These are phyloP conservation scores for Gastrodia elata DNA, from an alignment of 106 monocot species.

Conservation along the genomic window DNA sequence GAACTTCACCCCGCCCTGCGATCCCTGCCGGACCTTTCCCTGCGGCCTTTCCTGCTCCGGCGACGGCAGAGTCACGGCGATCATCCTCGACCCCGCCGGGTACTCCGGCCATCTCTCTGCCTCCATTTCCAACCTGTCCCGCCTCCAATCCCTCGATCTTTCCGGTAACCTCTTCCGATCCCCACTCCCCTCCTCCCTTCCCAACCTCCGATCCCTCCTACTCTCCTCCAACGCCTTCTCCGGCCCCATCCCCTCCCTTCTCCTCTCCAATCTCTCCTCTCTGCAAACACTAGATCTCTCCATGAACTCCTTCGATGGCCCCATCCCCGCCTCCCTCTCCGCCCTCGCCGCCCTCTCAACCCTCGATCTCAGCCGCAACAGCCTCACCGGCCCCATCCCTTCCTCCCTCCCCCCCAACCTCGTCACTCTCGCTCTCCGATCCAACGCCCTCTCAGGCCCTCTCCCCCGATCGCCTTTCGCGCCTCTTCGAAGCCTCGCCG, in stretches of 20 bases:
- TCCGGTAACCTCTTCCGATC: neutral
- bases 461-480: slow-evolving; percentile 21
- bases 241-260: slow-evolving; percentile 17
- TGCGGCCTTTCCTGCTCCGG: slow-evolving; percentile 50
- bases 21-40: slow-evolving; percentile 29
- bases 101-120: slow-evolving; percentile 33
- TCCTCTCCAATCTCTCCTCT: slow-evolving; percentile 17
- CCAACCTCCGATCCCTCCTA: slow-evolving; percentile 24
- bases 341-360: slow-evolving; percentile 10
- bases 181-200: slow-evolving; percentile 1
- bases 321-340: slow-evolving; percentile 16
- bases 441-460: slow-evolving; percentile 29
- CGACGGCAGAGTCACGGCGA: slow-evolving; percentile 18
- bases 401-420: slow-evolving; percentile 32
- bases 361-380: slow-evolving; percentile 47
- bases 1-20: slow-evolving; percentile 40
- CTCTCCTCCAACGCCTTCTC: slow-evolving; percentile 40
- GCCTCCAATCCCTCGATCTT: slow-evolving; percentile 39
- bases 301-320: slow-evolving; percentile 28
- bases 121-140: slow-evolving; percentile 28
- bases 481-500: slow-evolving; percentile 23
- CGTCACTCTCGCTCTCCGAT: slow-evolving; percentile 27
- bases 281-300: slow-evolving; percentile 33
- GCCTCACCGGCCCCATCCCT: slow-evolving; percentile 24
- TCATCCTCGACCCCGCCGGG: slow-evolving; percentile 46